Base-by-base conservation (phyloP, 768 basidiomycete species). In the Naganishia vaughanmartiniae region DNA sequence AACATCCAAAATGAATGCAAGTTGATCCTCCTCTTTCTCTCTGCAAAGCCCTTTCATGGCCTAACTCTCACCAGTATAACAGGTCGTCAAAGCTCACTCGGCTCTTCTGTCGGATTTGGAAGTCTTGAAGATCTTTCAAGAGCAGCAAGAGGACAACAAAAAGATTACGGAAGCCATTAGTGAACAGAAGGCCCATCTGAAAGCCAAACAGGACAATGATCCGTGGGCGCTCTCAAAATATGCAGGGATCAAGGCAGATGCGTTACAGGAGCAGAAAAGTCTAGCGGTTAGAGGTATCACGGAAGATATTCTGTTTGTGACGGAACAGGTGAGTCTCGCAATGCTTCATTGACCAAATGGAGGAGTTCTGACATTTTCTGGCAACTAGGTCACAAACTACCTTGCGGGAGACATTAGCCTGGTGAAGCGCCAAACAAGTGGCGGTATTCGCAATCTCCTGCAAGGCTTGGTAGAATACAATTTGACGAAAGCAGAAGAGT, bases 21-120 rank as follows among this genome's bases (percentile, higher is more conserved):
- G 60, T 63, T 15, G 12, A 12, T 46, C 15, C 36, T 34, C 28
- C 33, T 30, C n/a, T n/a, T n/a, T n/a, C n/a, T n/a, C n/a, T 63
- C 4, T 12, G 12, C 48, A 26, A 51, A 51, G 21, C 14, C 6
- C 42, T 10, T 63, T 15, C 60, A 9, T 12, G 10, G 4, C 7
- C 24, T 45, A 26, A 58, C 30, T 7, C 15, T 63, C 36, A 39
- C 7, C 60, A 45, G 4, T 28, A 7, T 24, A 30, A 12, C 48
- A 69, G 68, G 51, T 69, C 28, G 71, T 91, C 69, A 87, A 89
- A 72, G 77, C 87, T 14, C 86, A 90, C 65, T 84, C 90, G 19
- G 87, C 91, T n/a, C 87, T 95, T 66, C 86, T 97, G 19, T 90
- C 92, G 36, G 95, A 96, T 81, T 87, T 84, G 75, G 94, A 97